Conservation (phyloP, 164 flowering plant species). For the Cinnamomum chago region DNA sequence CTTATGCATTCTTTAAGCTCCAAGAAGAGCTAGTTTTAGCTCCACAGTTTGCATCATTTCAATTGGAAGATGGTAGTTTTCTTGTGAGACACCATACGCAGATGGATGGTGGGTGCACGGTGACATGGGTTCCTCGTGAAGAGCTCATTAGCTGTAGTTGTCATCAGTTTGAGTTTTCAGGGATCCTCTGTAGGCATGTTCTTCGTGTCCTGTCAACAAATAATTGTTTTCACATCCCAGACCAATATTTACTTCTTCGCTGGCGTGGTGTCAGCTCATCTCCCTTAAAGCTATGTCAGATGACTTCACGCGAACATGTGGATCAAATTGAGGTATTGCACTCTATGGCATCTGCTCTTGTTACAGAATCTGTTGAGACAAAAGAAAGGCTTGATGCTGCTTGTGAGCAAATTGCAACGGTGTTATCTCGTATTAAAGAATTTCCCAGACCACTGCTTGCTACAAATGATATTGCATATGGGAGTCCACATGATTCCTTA, state of each 20-base stretch:
- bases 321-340: slow-evolving; percentile 51
- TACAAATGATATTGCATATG: slow-evolving; percentile 29
- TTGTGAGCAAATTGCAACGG: slow-evolving; percentile 46
- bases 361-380: slow-evolving; percentile 54
- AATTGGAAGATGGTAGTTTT: slow-evolving; percentile 53
- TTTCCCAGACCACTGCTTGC: slow-evolving; percentile 40
- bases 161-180: slow-evolving; percentile 67
- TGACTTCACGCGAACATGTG: slow-evolving; percentile 24
- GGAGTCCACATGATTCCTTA: slow-evolving; percentile 51
- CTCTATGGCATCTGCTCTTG: slow-evolving; percentile 57
- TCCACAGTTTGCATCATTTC: slow-evolving; percentile 70
- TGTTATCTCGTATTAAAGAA: slow-evolving; percentile 49
- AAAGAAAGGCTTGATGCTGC: slow-evolving; percentile 63
- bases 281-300: slow-evolving; percentile 19
- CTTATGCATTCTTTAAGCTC: slow-evolving; percentile 64
- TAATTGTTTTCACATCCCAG: slow-evolving; percentile 82
- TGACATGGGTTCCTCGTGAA: slow-evolving; percentile 54
- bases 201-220: slow-evolving; percentile 73
- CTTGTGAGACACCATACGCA: slow-evolving; percentile 70
- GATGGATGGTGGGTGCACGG: slow-evolving; percentile 65
- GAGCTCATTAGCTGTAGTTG: slow-evolving; percentile 64
- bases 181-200: slow-evolving; percentile 67
- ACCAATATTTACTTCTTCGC: slow-evolving; percentile 56
- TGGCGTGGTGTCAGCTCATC: slow-evolving; percentile 43
- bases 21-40: slow-evolving; percentile 77